Conservation (phyloP, 116 monocot genomes). For the Iris pallida region DNA sequence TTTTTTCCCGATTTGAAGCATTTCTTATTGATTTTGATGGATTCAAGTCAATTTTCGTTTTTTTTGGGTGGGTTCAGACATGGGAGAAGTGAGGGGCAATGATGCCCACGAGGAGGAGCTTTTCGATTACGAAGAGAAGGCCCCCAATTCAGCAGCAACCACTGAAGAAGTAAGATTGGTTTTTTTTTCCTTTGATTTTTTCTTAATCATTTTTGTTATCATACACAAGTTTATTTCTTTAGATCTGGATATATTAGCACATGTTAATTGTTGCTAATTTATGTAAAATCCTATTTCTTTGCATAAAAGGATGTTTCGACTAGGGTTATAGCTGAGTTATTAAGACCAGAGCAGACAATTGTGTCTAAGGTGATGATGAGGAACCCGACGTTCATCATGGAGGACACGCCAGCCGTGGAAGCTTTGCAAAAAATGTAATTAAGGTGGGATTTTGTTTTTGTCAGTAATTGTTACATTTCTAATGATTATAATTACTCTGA, state of each 20-base stretch:
- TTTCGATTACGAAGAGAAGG: slow-evolving; percentile 90
- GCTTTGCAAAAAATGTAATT: slow-evolving; percentile 89
- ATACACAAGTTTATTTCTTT: neutral
- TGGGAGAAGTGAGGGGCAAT: slow-evolving; percentile 82
- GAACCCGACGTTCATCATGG: slow-evolving; percentile 70
- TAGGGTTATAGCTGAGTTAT: slow-evolving; percentile 75
- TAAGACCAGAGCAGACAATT: slow-evolving; percentile 71
- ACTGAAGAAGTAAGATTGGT: slow-evolving; percentile 73
- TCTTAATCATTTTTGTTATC: no score
- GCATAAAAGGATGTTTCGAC: slow-evolving; percentile 62
- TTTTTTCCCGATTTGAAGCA: neutral
- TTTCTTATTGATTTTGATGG: neutral
- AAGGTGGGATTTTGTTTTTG: slow-evolving; percentile 39
- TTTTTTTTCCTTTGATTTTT: neutral
- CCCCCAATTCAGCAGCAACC: slow-evolving; percentile 47
- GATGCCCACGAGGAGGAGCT: slow-evolving; percentile 95
- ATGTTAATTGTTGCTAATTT: neutral
- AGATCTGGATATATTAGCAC: neutral
- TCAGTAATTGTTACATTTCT: neutral
- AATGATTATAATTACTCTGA: no score
- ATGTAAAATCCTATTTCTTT: neutral
- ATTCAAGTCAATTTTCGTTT: neutral
- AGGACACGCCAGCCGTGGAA: slow-evolving; percentile 71
- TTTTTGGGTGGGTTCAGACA: slow-evolving; percentile 24
- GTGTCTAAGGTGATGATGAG: slow-evolving; percentile 89